Evolutionary conservation across 352 stramenopile species (phyloP).

Genomic region (Pythium dissimile): DNA sequence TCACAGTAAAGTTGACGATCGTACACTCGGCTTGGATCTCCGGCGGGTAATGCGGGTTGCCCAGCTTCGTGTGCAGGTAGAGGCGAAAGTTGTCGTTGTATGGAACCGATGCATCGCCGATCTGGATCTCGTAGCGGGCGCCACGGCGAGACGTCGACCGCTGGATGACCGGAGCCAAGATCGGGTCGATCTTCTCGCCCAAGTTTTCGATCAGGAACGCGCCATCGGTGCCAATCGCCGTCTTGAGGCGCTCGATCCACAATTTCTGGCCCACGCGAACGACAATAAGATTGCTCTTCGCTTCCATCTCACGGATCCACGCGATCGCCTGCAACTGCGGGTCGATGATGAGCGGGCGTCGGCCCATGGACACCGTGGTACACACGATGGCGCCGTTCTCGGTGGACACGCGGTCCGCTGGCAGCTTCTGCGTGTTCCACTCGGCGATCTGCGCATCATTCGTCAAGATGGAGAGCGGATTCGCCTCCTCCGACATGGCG

Average conservation of each 20-base stretch:
- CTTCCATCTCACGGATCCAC: conserved; percentile 93
- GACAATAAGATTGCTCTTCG: conserved; percentile 89
- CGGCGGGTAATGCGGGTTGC: conserved; percentile 93
- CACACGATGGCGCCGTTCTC: conserved; percentile 93
- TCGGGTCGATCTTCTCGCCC: conserved; percentile 92
- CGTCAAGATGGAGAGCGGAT: conserved; percentile 89
- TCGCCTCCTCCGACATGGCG: conserved; percentile 89
- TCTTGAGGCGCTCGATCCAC: conserved; percentile 92
- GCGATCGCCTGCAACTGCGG: conserved; percentile 92
- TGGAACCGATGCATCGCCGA: conserved; percentile 92
- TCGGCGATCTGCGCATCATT: conserved; percentile 91
- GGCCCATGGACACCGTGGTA: conserved; percentile 87
- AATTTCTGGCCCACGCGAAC: conserved; percentile 94
- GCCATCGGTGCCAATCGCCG: conserved; percentile 90
- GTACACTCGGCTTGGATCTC: conserved; percentile 95
- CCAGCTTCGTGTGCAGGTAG: conserved; percentile 94
- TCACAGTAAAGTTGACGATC: conserved; percentile 96
- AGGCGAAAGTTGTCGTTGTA: conserved; percentile 94
- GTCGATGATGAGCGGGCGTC: conserved; percentile 92
- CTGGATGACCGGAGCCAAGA: conserved; percentile 93
- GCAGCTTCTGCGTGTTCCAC: conserved; percentile 93
- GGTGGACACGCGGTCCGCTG: conserved; percentile 91
- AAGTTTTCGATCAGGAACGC: conserved; percentile 95
- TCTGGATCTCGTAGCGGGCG: conserved; percentile 92
- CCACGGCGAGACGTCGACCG: conserved; percentile 92